Percentiles rank a stretch among this genome's conserved stretches.
Conservation (phyloP, 73 alveolate species). For the Blepharisma stoltei region DNA sequence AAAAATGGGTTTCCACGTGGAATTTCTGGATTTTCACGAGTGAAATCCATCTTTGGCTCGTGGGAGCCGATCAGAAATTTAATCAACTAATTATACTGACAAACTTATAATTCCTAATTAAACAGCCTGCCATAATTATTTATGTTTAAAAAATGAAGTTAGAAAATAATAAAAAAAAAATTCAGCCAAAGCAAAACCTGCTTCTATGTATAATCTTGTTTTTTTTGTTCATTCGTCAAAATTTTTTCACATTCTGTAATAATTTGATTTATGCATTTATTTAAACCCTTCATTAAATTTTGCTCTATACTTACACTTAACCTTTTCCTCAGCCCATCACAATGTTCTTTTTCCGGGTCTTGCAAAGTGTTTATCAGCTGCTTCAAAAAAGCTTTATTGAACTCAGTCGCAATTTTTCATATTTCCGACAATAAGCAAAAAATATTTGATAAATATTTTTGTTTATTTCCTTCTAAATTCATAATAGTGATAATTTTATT, state of each 20-base stretch:
- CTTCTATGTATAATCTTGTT: too few species aligned
- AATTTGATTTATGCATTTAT: not conserved
- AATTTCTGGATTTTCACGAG: too few species aligned
- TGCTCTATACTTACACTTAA: conserved; percentile 20
- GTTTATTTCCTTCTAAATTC: not conserved
- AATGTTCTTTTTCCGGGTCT: not conserved
- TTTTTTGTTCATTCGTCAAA: not conserved
- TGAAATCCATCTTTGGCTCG: too few species aligned
- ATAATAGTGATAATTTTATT: not conserved
- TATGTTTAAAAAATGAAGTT: too few species aligned
- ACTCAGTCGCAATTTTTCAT: not conserved
- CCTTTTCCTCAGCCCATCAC: conserved; percentile 2
- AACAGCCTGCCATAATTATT: too few species aligned
- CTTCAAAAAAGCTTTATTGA: not conserved
- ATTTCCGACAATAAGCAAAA: not conserved
- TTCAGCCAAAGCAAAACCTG: too few species aligned
- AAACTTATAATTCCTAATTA: too few species aligned
- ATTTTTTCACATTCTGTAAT: conserved; percentile 9
- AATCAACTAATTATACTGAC: too few species aligned
- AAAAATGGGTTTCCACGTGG: too few species aligned
- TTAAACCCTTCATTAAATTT: not conserved
- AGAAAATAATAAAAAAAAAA: too few species aligned
- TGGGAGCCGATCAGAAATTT: too few species aligned
- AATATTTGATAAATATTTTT: not conserved
- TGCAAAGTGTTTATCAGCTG: not conserved